Percentiles rank a stretch among this genome's conserved stretches.
Conservation (phyloP, 2,329 filamentous ascomycete species). For the Pseudodiploospora longispora region DNA sequence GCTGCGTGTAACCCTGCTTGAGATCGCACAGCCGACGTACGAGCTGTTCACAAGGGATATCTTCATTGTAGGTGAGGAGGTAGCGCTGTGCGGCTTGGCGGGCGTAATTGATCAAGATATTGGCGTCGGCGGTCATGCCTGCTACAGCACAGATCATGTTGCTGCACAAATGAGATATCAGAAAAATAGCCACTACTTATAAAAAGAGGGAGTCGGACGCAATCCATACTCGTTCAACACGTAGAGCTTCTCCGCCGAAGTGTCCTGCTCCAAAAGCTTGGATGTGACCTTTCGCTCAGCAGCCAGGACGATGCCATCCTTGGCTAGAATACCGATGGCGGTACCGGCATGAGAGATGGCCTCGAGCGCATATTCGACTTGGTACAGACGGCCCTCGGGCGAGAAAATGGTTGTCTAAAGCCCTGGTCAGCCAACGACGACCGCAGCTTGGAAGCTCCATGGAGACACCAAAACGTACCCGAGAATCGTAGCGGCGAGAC, state of each 20-base stretch:
- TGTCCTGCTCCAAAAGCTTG: constrained; percentile 98
- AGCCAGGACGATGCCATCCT: constrained; percentile 96
- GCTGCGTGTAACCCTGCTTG: constrained; percentile 98
- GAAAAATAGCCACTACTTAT: neutral
- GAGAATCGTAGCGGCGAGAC: constrained; percentile 96
- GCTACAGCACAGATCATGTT: constrained; percentile 99
- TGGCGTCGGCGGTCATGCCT: constrained; percentile 98
- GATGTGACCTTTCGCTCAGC: constrained; percentile 98
- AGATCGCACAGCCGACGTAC: constrained; percentile 93
- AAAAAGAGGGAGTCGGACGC: constrained; percentile 1
- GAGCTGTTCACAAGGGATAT: constrained; percentile 98
- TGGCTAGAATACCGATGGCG: constrained; percentile 90
- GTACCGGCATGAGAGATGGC: constrained; percentile 98
- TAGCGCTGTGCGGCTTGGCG: constrained; percentile 94
- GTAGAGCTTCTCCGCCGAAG: constrained; percentile 98
- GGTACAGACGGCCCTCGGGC: constrained; percentile 94
- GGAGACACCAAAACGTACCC: constrained; percentile 52
- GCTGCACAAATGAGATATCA: constrained; percentile 37
- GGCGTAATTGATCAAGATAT: constrained; percentile 99
- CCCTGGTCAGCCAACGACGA: neutral
- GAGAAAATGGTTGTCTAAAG: constrained; percentile 97
- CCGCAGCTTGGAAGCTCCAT: neutral
- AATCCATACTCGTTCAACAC: constrained; percentile 84
- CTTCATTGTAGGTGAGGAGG: constrained; percentile 98
- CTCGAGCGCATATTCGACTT: constrained; percentile 98